Evolutionary conservation across 2,329 filamentous ascomycete genomes (phyloP).

Genomic region (Stachybotrys chlorohalonatus): DNA sequence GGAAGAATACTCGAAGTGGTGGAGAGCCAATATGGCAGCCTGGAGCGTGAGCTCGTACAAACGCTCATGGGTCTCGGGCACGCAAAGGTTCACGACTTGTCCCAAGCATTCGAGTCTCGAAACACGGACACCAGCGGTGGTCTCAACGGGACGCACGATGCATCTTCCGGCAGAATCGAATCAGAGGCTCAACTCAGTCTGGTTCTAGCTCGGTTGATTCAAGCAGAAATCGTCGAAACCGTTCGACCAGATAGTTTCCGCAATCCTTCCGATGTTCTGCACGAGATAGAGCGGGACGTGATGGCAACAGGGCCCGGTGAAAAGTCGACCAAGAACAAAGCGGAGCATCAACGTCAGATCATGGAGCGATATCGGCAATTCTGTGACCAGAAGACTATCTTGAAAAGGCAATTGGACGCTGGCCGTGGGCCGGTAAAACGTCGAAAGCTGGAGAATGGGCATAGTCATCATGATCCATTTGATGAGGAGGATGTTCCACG

Average conservation of each 20-base stretch:
- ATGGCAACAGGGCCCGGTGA: conserved; percentile 37
- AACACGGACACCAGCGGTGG: conserved; percentile 24
- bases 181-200: conserved; percentile 40
- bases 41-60: conserved; percentile 65
- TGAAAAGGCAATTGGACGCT: conserved; percentile 43
- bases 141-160: conserved; percentile 22
- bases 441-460: conserved; percentile 44
- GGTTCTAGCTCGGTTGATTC: conserved; percentile 45
- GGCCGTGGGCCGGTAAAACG: conserved; percentile 36
- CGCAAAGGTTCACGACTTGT: conserved; percentile 60
- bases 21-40: conserved; percentile 63
- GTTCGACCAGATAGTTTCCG: conserved; percentile 48
- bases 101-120: conserved; percentile 47
- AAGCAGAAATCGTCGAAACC: conserved; percentile 59
- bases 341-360: conserved; percentile 50
- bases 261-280: conserved; percentile 50
- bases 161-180: conserved; percentile 26
- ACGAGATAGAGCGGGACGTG: conserved; percentile 55
- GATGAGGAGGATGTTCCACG: conserved; percentile 30
- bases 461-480: conserved; percentile 13
- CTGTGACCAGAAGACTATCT: conserved; percentile 39
- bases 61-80: conserved; percentile 71
- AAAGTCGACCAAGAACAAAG: conserved; percentile 51
- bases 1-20: conserved; percentile 75
- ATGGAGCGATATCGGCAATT: conserved; percentile 43